These are phyloP conservation scores for Diaporthe humulicola DNA, from an alignment of 2,329 filamentous ascomycete genomes.

Conservation along the genomic window DNA sequence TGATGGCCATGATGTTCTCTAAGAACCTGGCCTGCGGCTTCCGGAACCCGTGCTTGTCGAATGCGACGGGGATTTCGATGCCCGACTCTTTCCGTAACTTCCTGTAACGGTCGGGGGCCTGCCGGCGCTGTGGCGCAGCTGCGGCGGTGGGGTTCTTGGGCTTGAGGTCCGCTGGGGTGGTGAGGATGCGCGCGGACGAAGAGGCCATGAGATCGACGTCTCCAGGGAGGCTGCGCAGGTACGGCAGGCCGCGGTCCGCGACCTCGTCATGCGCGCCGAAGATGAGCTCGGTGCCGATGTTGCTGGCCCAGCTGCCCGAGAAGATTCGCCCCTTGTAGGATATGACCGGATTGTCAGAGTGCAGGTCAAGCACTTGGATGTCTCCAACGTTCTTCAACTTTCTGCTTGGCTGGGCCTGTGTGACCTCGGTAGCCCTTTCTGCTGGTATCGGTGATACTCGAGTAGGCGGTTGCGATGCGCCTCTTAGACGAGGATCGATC, in stretches of 20 bases:
- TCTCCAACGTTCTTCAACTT: constrained; percentile 47
- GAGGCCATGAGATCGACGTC: constrained; percentile 80
- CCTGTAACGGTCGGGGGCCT: constrained; percentile 40
- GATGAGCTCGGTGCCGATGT: constrained; percentile 87
- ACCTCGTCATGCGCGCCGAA: constrained; percentile 66
- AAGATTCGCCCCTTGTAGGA: constrained; percentile 85
- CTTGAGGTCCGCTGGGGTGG: constrained; percentile 72
- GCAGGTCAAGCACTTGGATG: constrained; percentile 87
- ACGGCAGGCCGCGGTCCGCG: constrained; percentile 55
- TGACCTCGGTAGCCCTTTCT: constrained; percentile 18
- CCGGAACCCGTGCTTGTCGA: constrained; percentile 62
- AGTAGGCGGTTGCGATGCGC: constrained; percentile 15
- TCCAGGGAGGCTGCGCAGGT: constrained; percentile 64
- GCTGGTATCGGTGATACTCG: constrained; percentile 30
- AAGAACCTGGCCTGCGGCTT: constrained; percentile 70
- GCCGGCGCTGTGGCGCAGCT: constrained; percentile 51
- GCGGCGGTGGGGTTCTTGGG: constrained; percentile 51
- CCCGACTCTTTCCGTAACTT: constrained; percentile 56
- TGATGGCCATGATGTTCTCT: constrained; percentile 74
- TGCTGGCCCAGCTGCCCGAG: constrained; percentile 83
- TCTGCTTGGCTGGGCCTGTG: constrained; percentile 15
- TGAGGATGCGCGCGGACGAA: constrained; percentile 77
- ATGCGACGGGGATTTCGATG: constrained; percentile 60
- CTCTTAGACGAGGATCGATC: constrained; percentile 37
- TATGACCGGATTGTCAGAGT: constrained; percentile 81